Conservation (phyloP, 2,329 filamentous ascomycete species). For the Fusarium nygamai region DNA sequence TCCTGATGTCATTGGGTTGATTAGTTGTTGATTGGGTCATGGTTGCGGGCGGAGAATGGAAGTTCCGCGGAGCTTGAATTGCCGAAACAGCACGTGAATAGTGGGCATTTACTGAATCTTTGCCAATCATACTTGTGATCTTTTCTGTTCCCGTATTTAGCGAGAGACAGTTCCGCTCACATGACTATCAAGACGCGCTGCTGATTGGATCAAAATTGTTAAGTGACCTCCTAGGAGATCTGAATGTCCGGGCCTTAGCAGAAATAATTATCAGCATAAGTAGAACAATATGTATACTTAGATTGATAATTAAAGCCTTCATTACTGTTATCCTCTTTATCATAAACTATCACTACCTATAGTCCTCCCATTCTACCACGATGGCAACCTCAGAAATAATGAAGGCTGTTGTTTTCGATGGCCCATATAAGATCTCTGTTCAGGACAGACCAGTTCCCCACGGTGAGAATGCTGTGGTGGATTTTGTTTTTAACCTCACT, state of each 20-base stretch:
- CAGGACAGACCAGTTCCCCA: constrained; percentile 78
- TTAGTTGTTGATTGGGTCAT: neutral
- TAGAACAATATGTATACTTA: neutral
- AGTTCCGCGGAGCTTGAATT: neutral
- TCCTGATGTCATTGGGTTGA: neutral
- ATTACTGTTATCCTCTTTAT: too few relatives aligned
- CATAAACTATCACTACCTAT: too few relatives aligned
- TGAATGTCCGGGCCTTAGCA: neutral
- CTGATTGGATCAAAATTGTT: neutral
- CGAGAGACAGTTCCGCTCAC: neutral
- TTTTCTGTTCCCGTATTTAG: too few relatives aligned
- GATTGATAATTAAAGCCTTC: neutral
- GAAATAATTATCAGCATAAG: neutral
- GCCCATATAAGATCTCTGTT: constrained; percentile 76
- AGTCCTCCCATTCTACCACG: neutral
- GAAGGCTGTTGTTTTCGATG: constrained; percentile 92
- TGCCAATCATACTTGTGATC: neutral
- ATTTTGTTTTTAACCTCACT: too few relatives aligned
- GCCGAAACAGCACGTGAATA: neutral
- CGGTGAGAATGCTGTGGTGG: too few relatives aligned
- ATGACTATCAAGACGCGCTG: accelerated
- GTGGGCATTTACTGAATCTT: accelerated
- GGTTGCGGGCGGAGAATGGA: neutral
- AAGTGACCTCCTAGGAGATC: neutral
- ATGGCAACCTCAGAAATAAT: constrained; percentile 65